A percentile compares a stretch with the other conserved stretches of the same genome.
Conservation (phyloP, 768 basidiomycete species). For the Cystobasidium tubakii region DNA sequence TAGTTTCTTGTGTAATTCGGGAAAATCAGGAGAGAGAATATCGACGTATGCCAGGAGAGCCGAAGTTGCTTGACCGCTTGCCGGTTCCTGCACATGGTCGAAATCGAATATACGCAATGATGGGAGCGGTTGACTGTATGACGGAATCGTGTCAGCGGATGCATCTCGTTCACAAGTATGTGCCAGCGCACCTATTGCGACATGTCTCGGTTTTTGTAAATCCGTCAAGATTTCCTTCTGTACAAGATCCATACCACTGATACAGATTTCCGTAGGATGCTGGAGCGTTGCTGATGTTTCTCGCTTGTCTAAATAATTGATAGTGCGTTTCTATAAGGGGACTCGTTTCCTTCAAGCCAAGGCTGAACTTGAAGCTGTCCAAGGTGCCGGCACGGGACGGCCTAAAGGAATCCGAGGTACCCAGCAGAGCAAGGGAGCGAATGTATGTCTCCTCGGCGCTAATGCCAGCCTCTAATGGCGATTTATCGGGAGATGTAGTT, state of each 20-base stretch:
- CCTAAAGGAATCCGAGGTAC: slow-evolving; percentile 40
- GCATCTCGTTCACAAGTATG: not conserved
- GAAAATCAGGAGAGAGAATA: slow-evolving; percentile 62
- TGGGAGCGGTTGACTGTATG: not conserved
- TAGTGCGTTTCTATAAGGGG: slow-evolving; percentile 40
- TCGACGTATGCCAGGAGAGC: slow-evolving; percentile 73
- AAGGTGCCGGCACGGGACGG: slow-evolving; percentile 52
- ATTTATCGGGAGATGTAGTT: slow-evolving; percentile 1
- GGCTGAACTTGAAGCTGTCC: slow-evolving; percentile 56
- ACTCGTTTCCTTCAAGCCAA: slow-evolving; percentile 55
- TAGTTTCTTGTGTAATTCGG: slow-evolving; percentile 64
- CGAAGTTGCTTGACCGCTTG: slow-evolving; percentile 49
- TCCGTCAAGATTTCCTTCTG: not conserved
- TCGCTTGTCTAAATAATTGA: not conserved
- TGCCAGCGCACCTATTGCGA: not conserved
- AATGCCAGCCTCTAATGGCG: slow-evolving; percentile 33
- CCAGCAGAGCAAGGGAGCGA: slow-evolving; percentile 51
- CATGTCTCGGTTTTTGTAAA: not conserved
- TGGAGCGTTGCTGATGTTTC: not conserved
- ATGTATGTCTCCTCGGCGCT: not conserved
- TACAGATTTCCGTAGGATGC: not conserved
- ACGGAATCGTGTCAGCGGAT: not conserved
- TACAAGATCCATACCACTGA: not conserved
- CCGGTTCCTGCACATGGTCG: slow-evolving; percentile 6
- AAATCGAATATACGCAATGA: not conserved